Evolutionary conservation across 352 stramenopile species (phyloP).

Genomic region (Pythium folliculosum): DNA sequence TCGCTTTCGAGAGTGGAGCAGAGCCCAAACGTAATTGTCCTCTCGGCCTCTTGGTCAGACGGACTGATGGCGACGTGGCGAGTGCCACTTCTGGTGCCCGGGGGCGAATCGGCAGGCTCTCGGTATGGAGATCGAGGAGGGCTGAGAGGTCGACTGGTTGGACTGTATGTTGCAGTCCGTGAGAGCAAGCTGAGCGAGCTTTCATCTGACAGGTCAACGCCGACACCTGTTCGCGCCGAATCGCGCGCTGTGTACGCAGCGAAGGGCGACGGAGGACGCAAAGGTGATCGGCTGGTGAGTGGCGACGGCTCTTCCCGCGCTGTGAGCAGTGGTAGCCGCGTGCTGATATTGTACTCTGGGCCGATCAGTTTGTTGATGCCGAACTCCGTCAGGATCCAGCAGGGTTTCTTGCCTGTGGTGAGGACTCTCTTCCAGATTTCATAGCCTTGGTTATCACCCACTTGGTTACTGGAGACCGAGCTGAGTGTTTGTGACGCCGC

Average conservation of each 20-base stretch:
- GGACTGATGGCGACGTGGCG: not conserved
- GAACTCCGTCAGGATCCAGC: conserved; percentile 67
- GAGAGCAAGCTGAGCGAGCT: conserved; percentile 51
- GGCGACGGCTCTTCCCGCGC: conserved; percentile 12
- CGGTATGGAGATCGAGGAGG: conserved; percentile 37
- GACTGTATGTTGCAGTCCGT: conserved; percentile 38
- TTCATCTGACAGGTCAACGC: conserved; percentile 52
- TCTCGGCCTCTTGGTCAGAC: not conserved
- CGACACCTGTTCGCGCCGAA: conserved; percentile 45
- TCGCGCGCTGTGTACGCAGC: conserved; percentile 43
- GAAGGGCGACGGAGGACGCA: conserved; percentile 43
- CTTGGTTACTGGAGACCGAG: conserved; percentile 17
- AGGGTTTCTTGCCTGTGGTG: conserved; percentile 54
- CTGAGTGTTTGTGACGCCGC: conserved; percentile 25
- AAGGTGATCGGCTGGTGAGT: conserved; percentile 24
- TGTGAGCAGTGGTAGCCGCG: conserved; percentile 45
- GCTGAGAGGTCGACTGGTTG: conserved; percentile 32
- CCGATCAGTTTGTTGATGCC: conserved; percentile 64
- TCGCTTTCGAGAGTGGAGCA: conserved; percentile 4
- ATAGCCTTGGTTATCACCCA: conserved; percentile 24
- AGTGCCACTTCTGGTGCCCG: not conserved
- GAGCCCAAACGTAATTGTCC: conserved; percentile 1
- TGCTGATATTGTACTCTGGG: conserved; percentile 61
- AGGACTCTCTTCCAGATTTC: conserved; percentile 52
- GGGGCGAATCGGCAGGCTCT: conserved; percentile 23